Conservation (phyloP, 2,329 filamentous ascomycete species). For the Corynespora cassiicola region DNA sequence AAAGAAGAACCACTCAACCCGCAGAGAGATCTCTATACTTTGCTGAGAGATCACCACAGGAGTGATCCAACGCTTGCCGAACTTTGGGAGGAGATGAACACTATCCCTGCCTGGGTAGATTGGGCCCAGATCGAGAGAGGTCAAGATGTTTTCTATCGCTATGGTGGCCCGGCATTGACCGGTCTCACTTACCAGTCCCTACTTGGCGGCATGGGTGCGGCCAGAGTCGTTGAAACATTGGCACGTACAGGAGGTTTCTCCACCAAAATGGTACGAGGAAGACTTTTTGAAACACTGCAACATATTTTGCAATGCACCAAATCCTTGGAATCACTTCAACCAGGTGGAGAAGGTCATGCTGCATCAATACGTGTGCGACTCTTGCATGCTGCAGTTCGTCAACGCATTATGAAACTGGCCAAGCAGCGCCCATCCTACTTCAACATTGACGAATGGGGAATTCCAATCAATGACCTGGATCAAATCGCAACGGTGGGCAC, state of each 20-base stretch:
- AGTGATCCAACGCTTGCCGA: slow-evolving; percentile 62
- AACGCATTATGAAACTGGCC: slow-evolving; percentile 67
- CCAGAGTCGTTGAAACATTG: slow-evolving; percentile 75
- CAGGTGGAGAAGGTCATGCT: slow-evolving; percentile 69
- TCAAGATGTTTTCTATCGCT: slow-evolving; percentile 79
- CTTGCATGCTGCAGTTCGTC: slow-evolving; percentile 71
- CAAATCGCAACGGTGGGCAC: slow-evolving; percentile 73
- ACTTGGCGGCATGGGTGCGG: slow-evolving; percentile 75
- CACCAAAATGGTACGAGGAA: slow-evolving; percentile 68
- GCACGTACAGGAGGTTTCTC: slow-evolving; percentile 77
- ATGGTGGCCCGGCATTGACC: slow-evolving; percentile 71
- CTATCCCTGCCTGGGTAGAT: slow-evolving; percentile 76
- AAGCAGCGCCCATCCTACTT: slow-evolving; percentile 67
- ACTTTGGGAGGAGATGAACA: slow-evolving; percentile 72
- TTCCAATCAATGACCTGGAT: slow-evolving; percentile 79
- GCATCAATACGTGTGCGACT: slow-evolving; percentile 73
- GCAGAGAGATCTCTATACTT: slow-evolving; percentile 66
- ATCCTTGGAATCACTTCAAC: slow-evolving; percentile 69
- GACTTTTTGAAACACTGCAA: slow-evolving; percentile 76
- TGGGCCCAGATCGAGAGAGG: slow-evolving; percentile 77
- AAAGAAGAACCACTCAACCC: slow-evolving; percentile 40
- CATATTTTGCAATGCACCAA: slow-evolving; percentile 75
- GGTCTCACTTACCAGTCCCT: slow-evolving; percentile 70
- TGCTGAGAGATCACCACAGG: slow-evolving; percentile 65
- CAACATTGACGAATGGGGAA: slow-evolving; percentile 62